phyloP scores from a whole-genome alignment of 1,284 basidiomycete species.

The Cronartium quercuum region DNA sequence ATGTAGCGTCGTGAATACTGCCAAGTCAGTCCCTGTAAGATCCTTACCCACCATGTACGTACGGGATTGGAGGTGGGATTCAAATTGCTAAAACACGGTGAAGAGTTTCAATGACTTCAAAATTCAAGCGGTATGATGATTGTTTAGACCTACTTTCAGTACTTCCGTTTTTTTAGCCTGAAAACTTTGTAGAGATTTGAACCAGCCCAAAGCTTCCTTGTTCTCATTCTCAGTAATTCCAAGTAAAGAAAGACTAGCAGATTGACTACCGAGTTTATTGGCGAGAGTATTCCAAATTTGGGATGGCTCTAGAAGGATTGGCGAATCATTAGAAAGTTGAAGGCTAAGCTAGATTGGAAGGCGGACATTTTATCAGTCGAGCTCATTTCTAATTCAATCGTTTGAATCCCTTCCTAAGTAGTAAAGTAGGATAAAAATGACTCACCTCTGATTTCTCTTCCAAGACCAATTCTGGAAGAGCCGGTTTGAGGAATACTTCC shows the following conservation, averaged over 20 bases:
- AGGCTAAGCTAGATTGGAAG: background rate
- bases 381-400: background rate
- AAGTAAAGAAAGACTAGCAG: background rate
- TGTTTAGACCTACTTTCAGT: background rate
- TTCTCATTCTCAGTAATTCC: background rate
- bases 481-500: conserved; percentile 15
- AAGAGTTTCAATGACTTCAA: background rate
- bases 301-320: background rate
- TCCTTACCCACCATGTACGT: conserved; percentile 15
- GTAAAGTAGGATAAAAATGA: background rate
- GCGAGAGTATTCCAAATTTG: background rate
- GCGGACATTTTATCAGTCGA: background rate
- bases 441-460: background rate
- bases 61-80: conserved; percentile 12
- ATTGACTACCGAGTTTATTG: background rate
- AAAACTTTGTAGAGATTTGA: background rate
- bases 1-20: conserved; percentile 21
- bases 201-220: background rate
- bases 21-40: conserved; percentile 7
- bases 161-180: background rate
- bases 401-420: background rate
- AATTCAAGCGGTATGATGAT: background rate
- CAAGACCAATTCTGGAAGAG: background rate
- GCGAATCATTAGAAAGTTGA: background rate
- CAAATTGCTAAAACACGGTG: conserved; percentile 2